Conservation (phyloP, 768 basidiomycete species). For the Mycena albidolilacea region DNA sequence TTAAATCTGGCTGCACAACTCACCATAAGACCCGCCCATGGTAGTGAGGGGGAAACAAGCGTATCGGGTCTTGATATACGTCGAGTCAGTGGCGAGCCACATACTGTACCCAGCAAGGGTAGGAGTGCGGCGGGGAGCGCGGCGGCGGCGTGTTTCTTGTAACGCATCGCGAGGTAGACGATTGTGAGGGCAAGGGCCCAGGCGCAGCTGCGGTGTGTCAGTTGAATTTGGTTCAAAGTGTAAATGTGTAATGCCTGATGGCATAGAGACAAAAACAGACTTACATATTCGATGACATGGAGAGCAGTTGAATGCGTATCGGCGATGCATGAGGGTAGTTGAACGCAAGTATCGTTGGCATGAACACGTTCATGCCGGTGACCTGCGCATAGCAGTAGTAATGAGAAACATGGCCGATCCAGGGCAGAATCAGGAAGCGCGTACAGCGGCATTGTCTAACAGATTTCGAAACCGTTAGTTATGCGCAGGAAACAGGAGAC, state of each 20-base stretch:
- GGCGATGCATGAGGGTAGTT: slow-evolving; percentile 16
- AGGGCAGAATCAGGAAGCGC: too few species aligned
- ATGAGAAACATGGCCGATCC: not conserved
- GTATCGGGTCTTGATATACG: slow-evolving; percentile 21
- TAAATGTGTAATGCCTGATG: not conserved
- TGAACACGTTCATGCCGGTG: slow-evolving; percentile 19
- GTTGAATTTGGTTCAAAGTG: too few species aligned
- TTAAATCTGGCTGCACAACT: not conserved
- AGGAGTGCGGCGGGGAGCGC: slow-evolving; percentile 10
- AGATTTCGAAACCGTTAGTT: too few species aligned
- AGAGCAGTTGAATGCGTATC: slow-evolving; percentile 16
- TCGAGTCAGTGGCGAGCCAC: slow-evolving; percentile 22
- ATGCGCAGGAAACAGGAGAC: not conserved
- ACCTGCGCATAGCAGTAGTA: not conserved
- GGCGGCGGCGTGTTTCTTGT: not conserved
- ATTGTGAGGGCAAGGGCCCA: slow-evolving; percentile 16
- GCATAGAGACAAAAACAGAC: not conserved
- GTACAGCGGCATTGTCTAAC: slow-evolving; percentile 17
- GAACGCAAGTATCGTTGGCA: slow-evolving; percentile 19
- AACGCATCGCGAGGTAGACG: slow-evolving; percentile 19
- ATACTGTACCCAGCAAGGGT: slow-evolving; percentile 16
- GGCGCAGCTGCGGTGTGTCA: slow-evolving; percentile 4
- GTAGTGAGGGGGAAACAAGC: slow-evolving; percentile 19
- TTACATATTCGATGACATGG: not conserved
- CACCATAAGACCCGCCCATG: slow-evolving; percentile 23